These are phyloP conservation scores for Macrolepiota dolichaula DNA, from an alignment of 768 basidiomycete genomes.

Conservation along the genomic window DNA sequence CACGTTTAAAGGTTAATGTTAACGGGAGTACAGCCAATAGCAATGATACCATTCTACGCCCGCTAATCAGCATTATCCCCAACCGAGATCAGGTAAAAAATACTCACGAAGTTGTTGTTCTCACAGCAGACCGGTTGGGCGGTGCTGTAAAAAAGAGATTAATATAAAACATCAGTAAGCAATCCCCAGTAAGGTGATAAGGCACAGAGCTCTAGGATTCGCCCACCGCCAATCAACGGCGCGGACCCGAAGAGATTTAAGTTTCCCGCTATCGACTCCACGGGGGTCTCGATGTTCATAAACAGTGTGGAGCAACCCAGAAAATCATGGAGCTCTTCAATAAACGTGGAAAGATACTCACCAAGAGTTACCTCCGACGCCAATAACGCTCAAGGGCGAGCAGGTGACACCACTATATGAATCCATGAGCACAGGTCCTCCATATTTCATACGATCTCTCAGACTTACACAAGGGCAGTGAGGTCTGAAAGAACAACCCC, in stretches of 20 bases:
- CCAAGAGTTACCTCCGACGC: conserved; percentile 25
- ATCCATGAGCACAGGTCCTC: conserved; percentile 8
- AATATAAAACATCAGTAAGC: background rate
- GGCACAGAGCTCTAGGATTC: background rate
- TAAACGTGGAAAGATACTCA: conserved; percentile 1
- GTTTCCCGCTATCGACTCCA: background rate
- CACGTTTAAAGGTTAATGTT: conserved; percentile 27
- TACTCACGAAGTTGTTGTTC: conserved; percentile 32
- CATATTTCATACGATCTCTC: background rate
- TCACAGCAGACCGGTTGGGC: conserved; percentile 35
- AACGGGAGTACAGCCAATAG: conserved; percentile 34
- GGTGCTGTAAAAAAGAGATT: conserved; percentile 11
- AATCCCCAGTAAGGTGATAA: background rate
- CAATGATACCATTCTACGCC: conserved; percentile 29
- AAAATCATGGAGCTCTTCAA: background rate
- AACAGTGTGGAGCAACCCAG: background rate
- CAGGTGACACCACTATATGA: conserved; percentile 28
- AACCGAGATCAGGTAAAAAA: background rate
- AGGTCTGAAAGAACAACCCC: conserved; percentile 23
- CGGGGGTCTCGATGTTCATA: background rate
- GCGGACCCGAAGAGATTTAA: background rate
- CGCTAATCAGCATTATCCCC: background rate
- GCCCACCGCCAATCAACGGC: background rate
- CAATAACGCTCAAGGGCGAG: conserved; percentile 23
- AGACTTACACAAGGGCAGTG: conserved; percentile 24